phyloP scores from a whole-genome alignment of 768 basidiomycete genomes.

The Kwoniella heveanensis region DNA sequence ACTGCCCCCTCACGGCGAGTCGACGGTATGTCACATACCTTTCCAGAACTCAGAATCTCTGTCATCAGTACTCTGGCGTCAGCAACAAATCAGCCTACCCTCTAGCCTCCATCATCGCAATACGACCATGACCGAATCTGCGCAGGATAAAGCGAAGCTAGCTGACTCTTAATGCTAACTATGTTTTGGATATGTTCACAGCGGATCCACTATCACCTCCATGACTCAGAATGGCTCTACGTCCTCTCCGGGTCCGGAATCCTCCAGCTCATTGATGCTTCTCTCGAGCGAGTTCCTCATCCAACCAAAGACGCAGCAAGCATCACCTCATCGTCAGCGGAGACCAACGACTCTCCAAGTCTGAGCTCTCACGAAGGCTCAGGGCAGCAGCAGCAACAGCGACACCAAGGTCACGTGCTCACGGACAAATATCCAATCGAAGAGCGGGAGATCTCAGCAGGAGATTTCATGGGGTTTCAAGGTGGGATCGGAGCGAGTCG shows the following conservation, averaged over 20 bases:
- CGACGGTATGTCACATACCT: conserved; percentile 13
- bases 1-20: conserved; percentile 8
- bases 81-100: background rate
- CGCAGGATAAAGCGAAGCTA: too few species aligned
- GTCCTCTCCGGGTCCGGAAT: conserved; percentile 12
- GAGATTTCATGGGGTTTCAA: conserved; percentile 32
- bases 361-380: background rate
- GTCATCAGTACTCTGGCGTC: too few species aligned
- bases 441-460: conserved; percentile 9
- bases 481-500: conserved; percentile 19
- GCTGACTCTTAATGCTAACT: background rate
- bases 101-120: too few species aligned
- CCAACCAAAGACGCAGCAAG: background rate
- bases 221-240: conserved; percentile 32
- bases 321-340: background rate
- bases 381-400: background rate
- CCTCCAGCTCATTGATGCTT: conserved; percentile 19
- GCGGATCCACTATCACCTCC: conserved; percentile 30
- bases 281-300: background rate
- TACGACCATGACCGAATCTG: too few species aligned
- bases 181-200: background rate
- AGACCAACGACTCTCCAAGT: background rate
- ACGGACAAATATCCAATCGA: conserved; percentile 1
- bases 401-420: background rate
- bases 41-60: too few species aligned